A percentile compares a stretch with the other conserved stretches of the same genome.
These are phyloP conservation scores for Pseudozyma tsukubaensis DNA, from an alignment of 1,284 basidiomycete species.

Conservation along the genomic window DNA sequence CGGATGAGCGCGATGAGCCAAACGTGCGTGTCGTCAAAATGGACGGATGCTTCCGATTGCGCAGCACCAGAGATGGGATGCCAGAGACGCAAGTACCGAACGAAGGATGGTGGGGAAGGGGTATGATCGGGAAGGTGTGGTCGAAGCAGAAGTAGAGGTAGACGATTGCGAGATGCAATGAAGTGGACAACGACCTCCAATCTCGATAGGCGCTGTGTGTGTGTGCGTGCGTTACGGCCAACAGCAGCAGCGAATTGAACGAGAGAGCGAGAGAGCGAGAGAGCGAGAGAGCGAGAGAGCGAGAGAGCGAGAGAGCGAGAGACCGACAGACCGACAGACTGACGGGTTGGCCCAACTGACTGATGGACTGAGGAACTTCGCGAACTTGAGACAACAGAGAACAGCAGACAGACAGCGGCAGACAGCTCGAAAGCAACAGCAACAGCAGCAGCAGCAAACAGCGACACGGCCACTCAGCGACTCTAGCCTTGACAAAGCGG, in stretches of 20 bases:
- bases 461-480: conserved; percentile 1
- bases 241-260: not conserved
- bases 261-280: not conserved
- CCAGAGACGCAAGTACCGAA: too few species aligned
- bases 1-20: too few species aligned
- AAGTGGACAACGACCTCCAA: too few species aligned
- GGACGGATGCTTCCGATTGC: too few species aligned
- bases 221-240: not conserved
- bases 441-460: conserved; percentile 9
- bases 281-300: not conserved
- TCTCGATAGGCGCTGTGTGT: too few species aligned
- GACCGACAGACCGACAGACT: not conserved
- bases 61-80: too few species aligned
- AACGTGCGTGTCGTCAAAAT: too few species aligned
- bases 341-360: too few species aligned
- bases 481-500: not conserved
- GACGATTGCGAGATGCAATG: too few species aligned
- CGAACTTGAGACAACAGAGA: not conserved
- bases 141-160: too few species aligned
- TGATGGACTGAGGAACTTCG: conserved; percentile 6
- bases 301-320: not conserved
- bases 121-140: too few species aligned
- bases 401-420: conserved; percentile 1
- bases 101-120: too few species aligned
- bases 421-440: not conserved